These are phyloP conservation scores for Wallacemonas sp. DNA, from an alignment of 208 protist species.

Conservation along the genomic window DNA sequence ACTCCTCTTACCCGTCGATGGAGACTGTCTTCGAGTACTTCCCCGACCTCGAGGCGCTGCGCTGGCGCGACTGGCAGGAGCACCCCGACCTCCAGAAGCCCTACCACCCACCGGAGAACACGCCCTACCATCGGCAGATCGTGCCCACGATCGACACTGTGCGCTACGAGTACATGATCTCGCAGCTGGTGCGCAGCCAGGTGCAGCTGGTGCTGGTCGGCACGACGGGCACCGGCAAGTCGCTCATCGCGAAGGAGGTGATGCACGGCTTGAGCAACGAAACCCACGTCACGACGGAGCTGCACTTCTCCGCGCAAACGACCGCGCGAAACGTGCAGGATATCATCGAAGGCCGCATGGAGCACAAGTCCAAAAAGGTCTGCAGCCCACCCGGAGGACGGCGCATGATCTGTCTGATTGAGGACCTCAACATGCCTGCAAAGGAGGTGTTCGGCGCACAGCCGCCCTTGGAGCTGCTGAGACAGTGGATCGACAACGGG, in stretches of 20 bases:
- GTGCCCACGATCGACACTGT: constrained; percentile 98
- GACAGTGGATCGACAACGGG: constrained; percentile 97
- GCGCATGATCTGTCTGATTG: constrained; percentile 95
- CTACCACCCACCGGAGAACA: constrained; percentile 79
- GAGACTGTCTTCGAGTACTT: constrained; percentile 98
- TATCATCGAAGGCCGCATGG: constrained; percentile 95
- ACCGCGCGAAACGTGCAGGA: constrained; percentile 93
- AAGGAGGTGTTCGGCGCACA: constrained; percentile 98
- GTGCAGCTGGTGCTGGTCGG: constrained; percentile 94
- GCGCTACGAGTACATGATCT: constrained; percentile 94
- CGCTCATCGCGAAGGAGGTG: constrained; percentile 87
- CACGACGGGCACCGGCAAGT: constrained; percentile 97
- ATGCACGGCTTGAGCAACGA: constrained; percentile 79
- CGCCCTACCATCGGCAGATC: constrained; percentile 95
- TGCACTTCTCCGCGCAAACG: constrained; percentile 97
- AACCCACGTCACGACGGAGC: constrained; percentile 83
- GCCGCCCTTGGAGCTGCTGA: constrained; percentile 96
- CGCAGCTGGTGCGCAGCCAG: constrained; percentile 81
- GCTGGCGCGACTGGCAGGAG: constrained; percentile 95
- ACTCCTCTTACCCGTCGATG: constrained; percentile 94
- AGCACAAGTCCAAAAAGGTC: constrained; percentile 97
- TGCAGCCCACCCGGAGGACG: constrained; percentile 93
- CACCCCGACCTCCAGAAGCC: constrained; percentile 80
- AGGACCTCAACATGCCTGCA: constrained; percentile 98
- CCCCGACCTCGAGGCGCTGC: constrained; percentile 86